Conservation (phyloP, 768 basidiomycete species). For the Clitopilus hobsonii region DNA sequence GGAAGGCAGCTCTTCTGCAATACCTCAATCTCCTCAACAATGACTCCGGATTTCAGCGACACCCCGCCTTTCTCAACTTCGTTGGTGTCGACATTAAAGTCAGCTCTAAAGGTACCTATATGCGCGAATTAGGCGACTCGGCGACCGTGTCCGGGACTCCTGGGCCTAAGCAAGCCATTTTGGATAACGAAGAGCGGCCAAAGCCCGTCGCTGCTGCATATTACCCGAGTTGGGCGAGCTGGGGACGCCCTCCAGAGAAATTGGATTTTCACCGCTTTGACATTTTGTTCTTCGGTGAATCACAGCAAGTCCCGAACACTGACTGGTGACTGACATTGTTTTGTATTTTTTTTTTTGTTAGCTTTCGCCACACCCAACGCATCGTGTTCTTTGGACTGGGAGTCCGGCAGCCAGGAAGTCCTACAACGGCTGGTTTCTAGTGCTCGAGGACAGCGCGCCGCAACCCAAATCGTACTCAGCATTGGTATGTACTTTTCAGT, state of each 20-base stretch:
- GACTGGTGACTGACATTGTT: too few relatives aligned
- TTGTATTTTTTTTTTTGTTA: too few relatives aligned
- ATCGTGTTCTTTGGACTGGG: constrained; percentile 48
- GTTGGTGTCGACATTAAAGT: constrained; percentile 12
- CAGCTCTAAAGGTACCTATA: neutral
- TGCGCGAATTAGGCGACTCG: neutral
- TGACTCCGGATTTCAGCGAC: constrained; percentile 22
- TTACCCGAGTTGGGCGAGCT: constrained; percentile 48
- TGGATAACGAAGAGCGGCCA: neutral
- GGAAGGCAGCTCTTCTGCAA: constrained; percentile 33
- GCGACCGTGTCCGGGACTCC: neutral
- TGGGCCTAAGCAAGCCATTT: neutral
- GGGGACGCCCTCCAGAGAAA: constrained; percentile 44
- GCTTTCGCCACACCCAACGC: constrained; percentile 70
- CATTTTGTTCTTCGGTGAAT: constrained; percentile 56
- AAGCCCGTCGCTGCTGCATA: constrained; percentile 38
- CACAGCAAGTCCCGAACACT: too few relatives aligned
- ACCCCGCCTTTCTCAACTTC: constrained; percentile 27
- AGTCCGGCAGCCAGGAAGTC: constrained; percentile 41
- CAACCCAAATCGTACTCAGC: constrained; percentile 62
- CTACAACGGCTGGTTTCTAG: constrained; percentile 51
- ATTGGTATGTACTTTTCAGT: constrained; percentile 44
- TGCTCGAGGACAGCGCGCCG: constrained; percentile 50
- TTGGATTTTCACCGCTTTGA: constrained; percentile 65
- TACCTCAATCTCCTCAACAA: constrained; percentile 31